These are phyloP conservation scores for Lycium barbarum DNA, from an alignment of 257 asterid species.

Conservation along the genomic window DNA sequence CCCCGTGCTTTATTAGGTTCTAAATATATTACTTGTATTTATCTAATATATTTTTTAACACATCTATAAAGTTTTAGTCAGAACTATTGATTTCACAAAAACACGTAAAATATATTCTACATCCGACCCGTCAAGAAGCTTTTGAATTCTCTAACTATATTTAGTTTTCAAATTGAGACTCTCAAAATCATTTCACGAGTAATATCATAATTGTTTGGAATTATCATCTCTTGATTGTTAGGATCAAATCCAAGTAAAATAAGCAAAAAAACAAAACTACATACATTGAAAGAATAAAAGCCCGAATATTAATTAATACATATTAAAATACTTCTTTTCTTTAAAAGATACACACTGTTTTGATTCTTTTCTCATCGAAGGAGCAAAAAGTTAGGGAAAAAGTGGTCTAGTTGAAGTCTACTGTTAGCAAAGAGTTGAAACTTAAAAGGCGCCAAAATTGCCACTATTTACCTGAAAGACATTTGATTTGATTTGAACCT, in stretches of 20 bases:
- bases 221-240: not conserved
- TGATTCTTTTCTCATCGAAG: not conserved
- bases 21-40: too few relatives aligned
- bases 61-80: too few relatives aligned
- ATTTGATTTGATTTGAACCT: slow-evolving; percentile 23
- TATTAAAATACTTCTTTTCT: not conserved
- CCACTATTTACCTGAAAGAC: not conserved
- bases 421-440: slow-evolving; percentile 25
- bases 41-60: too few relatives aligned
- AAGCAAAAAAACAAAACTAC: not conserved
- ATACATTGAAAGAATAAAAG: not conserved
- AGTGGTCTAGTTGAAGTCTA: not conserved
- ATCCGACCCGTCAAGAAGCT: too few relatives aligned
- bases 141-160: too few relatives aligned
- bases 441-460: slow-evolving; percentile 39
- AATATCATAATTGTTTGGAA: not conserved
- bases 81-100: too few relatives aligned
- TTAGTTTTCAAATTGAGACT: too few relatives aligned
- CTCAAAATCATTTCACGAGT: not conserved
- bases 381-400: not conserved
- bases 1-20: too few relatives aligned
- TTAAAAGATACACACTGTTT: not conserved
- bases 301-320: not conserved
- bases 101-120: too few relatives aligned
- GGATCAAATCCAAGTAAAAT: not conserved